A percentile compares a stretch with the other conserved stretches of the same genome.
Evolutionary conservation across 345 rosid species (phyloP).

Genomic region (Camelina hispida): DNA sequence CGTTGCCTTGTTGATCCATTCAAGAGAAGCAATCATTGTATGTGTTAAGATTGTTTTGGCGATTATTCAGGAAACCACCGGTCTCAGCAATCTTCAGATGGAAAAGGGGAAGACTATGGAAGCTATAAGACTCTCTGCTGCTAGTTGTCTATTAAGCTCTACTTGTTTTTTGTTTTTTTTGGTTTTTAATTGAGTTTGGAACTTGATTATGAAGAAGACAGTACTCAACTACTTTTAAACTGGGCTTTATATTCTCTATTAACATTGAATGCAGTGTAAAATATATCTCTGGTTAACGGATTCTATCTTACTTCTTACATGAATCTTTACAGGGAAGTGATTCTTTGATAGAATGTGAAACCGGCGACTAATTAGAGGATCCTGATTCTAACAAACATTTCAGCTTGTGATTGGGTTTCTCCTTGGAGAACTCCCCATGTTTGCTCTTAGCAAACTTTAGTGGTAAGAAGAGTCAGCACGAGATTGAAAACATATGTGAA

Average conservation of each 20-base stretch:
- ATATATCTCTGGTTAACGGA: too few relatives aligned
- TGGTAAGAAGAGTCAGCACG: conserved; percentile 51
- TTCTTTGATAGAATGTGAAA: background rate
- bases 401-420: conserved; percentile 76
- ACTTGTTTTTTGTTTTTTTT: background rate
- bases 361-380: background rate
- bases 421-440: conserved; percentile 68
- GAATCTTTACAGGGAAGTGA: too few relatives aligned
- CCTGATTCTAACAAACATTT: conserved; percentile 24
- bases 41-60: background rate
- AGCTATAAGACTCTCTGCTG: background rate
- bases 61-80: conserved; percentile 22
- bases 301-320: too few relatives aligned
- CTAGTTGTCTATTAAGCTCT: background rate
- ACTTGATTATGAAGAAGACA: too few relatives aligned
- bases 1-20: background rate
- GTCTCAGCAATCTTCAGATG: conserved; percentile 34
- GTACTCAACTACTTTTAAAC: too few relatives aligned
- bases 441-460: conserved; percentile 72
- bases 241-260: too few relatives aligned
- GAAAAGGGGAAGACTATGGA: background rate
- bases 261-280: too few relatives aligned
- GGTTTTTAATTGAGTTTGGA: too few relatives aligned
- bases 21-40: conserved; percentile 4
- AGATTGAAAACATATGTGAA: background rate